These are phyloP conservation scores for Trichoderma sp. DNA, from an alignment of 2,329 filamentous ascomycete species.

Conservation along the genomic window DNA sequence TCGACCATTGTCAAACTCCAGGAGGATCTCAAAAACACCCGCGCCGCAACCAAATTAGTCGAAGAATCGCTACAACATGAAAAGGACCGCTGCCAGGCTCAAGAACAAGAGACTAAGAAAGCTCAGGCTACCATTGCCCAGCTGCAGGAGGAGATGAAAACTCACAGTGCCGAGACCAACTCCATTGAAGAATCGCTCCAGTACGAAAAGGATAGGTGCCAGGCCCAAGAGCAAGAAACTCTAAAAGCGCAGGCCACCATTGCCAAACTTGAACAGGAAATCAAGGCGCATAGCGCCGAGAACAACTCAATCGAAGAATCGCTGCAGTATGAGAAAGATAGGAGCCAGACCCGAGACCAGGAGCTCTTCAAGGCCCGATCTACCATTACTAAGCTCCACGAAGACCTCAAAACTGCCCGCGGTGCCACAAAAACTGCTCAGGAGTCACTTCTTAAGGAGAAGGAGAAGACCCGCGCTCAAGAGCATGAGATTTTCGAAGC, in stretches of 20 bases:
- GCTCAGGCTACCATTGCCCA: constrained; percentile 68
- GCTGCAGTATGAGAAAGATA: constrained; percentile 7
- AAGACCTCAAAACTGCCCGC: constrained; percentile 67
- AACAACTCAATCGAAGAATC: constrained; percentile 67
- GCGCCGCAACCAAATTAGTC: constrained; percentile 54
- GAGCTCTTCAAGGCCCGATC: constrained; percentile 77
- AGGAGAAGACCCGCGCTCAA: constrained; percentile 59
- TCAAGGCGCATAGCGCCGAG: constrained; percentile 60
- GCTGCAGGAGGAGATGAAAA: constrained; percentile 71
- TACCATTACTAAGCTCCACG: constrained; percentile 66
- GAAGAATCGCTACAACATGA: constrained; percentile 65
- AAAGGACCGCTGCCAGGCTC: constrained; percentile 60
- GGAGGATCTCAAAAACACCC: constrained; percentile 68
- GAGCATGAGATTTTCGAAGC: constrained; percentile 71
- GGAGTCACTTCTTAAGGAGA: constrained; percentile 63
- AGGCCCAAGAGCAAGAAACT: constrained; percentile 66
- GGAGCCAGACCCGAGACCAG: constrained; percentile 37
- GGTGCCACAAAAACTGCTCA: constrained; percentile 56
- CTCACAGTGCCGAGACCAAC: constrained; percentile 53
- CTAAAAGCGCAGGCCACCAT: constrained; percentile 70
- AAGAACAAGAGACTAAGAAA: constrained; percentile 74
- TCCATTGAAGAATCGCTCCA: constrained; percentile 64
- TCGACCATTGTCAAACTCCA: constrained; percentile 70
- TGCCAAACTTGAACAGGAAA: constrained; percentile 71
- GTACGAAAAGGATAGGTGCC: constrained; percentile 63